phyloP scores from a whole-genome alignment of 78 protist genomes.

The Thecamonas trahens region DNA sequence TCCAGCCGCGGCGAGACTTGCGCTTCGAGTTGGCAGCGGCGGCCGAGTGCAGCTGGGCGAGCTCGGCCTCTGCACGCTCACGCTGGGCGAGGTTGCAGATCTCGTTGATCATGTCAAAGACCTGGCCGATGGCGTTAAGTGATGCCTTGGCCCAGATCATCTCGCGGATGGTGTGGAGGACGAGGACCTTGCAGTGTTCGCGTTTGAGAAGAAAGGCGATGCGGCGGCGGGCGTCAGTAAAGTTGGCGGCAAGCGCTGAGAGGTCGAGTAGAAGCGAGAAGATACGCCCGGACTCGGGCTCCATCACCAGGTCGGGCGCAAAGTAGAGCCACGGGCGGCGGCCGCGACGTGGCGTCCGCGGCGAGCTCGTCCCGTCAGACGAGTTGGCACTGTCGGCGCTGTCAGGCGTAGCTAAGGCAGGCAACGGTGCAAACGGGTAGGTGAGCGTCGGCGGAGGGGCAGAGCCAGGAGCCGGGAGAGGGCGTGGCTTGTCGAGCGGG shows the following conservation, averaged over 20 bases:
- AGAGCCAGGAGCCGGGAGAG: no score
- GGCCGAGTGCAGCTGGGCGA: no score
- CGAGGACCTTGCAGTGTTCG: neutral
- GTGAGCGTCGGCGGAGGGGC: no score
- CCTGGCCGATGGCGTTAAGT: neutral
- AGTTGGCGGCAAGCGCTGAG: neutral
- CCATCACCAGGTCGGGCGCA: neutral
- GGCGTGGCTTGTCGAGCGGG: neutral
- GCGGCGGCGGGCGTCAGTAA: neutral
- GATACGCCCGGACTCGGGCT: neutral
- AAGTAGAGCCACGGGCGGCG: neutral
- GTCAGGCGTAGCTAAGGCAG: neutral
- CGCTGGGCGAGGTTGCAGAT: no score
- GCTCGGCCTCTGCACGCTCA: no score
- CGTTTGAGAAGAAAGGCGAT: neutral
- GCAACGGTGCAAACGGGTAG: no score
- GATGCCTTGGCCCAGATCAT: neutral
- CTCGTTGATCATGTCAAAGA: neutral
- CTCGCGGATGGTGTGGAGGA: neutral
- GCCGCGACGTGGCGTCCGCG: neutral
- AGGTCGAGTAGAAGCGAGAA: neutral
- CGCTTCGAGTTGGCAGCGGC: no score
- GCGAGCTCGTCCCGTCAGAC: no score
- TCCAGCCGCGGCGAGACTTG: no score
- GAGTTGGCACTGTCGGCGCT: no score